These are phyloP conservation scores for Fusarium siculi DNA, from an alignment of 2,329 filamentous ascomycete species.

Conservation along the genomic window DNA sequence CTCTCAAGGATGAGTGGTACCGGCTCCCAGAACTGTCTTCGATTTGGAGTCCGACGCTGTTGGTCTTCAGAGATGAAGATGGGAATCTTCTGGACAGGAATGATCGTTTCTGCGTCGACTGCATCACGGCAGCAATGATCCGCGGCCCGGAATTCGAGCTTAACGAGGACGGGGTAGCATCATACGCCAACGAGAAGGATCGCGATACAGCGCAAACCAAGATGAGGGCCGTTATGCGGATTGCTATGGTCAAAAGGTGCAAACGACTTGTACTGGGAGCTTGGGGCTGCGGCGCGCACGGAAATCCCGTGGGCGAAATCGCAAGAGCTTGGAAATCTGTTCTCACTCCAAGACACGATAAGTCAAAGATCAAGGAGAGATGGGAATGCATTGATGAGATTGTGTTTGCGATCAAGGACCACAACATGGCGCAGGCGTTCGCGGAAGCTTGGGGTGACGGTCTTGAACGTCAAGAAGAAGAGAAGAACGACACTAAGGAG, in stretches of 20 bases:
- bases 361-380: slow-evolving; percentile 31
- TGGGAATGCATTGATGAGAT: slow-evolving; percentile 53
- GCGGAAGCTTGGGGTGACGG: slow-evolving; percentile 57
- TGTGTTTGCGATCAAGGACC: slow-evolving; percentile 67
- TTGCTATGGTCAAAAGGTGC: slow-evolving; percentile 58
- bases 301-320: slow-evolving; percentile 69
- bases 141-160: slow-evolving; percentile 64
- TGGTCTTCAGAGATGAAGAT: slow-evolving; percentile 62
- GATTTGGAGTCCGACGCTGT: slow-evolving; percentile 66
- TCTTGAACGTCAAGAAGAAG: background rate
- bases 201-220: slow-evolving; percentile 62
- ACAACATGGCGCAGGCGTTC: slow-evolving; percentile 63
- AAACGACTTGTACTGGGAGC: slow-evolving; percentile 67
- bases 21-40: slow-evolving; percentile 67
- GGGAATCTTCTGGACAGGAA: slow-evolving; percentile 52
- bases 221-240: slow-evolving; percentile 67
- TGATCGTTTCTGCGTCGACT: slow-evolving; percentile 69
- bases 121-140: slow-evolving; percentile 67
- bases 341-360: slow-evolving; percentile 35
- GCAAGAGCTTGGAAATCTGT: slow-evolving; percentile 62
- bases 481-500: accelerated
- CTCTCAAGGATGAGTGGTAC: slow-evolving; percentile 68
- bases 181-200: slow-evolving; percentile 59
- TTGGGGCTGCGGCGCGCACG: slow-evolving; percentile 73
- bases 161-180: slow-evolving; percentile 45